phyloP scores from a whole-genome alignment of 2,329 filamentous ascomycete species.

The Diaporthe sp. region DNA sequence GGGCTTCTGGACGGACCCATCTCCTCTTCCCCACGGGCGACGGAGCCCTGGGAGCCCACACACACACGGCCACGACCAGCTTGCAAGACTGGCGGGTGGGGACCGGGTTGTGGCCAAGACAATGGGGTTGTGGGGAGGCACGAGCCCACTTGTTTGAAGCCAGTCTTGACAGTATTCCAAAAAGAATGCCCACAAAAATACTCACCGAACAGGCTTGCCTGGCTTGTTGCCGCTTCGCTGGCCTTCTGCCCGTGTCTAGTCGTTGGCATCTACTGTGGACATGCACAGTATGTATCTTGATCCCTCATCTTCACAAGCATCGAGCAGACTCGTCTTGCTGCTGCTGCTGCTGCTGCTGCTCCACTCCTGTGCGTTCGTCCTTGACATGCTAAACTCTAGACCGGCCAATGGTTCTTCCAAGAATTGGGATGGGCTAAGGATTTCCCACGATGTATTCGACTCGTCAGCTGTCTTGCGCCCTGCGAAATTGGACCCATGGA shows the following conservation, averaged over 20 bases:
- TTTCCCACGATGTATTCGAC: slow-evolving; percentile 22
- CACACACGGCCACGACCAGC: slow-evolving; percentile 13
- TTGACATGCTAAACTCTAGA: slow-evolving; percentile 6
- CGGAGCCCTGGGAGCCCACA: slow-evolving; percentile 23
- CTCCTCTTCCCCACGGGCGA: slow-evolving; percentile 28
- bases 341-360: neutral
- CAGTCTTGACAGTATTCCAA: neutral
- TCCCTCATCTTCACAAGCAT: neutral
- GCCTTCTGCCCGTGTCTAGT: neutral
- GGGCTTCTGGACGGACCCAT: slow-evolving; percentile 10
- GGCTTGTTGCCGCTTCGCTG: slow-evolving; percentile 8
- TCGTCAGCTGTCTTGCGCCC: slow-evolving; percentile 22
- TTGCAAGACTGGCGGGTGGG: slow-evolving; percentile 17
- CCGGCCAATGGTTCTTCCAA: slow-evolving; percentile 13
- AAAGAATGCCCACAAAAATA: no score
- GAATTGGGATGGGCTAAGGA: slow-evolving; percentile 15
- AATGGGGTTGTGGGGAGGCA: slow-evolving; percentile 27
- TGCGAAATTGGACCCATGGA: slow-evolving; percentile 21
- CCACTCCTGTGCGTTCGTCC: neutral
- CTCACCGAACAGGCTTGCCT: slow-evolving; percentile 5
- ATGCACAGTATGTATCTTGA: neutral
- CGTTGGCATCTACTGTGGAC: neutral
- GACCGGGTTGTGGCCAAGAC: slow-evolving; percentile 19
- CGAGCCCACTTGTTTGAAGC: slow-evolving; percentile 19
- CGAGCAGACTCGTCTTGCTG: neutral